Base-by-base conservation (phyloP, 768 basidiomycete species). In the Holtermannia corniformis region DNA sequence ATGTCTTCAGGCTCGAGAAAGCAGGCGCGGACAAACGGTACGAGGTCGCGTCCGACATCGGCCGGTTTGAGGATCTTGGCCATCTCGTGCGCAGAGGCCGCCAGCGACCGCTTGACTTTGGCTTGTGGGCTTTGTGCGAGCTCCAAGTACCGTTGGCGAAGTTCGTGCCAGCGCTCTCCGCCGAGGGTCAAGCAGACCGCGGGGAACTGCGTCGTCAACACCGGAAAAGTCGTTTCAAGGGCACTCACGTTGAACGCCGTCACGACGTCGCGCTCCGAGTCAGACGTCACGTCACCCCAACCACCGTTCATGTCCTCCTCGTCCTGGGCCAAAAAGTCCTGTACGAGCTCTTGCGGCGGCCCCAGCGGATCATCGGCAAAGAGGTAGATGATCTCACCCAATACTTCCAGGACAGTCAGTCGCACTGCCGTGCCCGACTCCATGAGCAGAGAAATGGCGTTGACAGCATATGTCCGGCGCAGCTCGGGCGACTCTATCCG, bases 171-270 rank as follows among this genome's bases (percentile, higher is more conserved):
- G 43, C 86, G 79, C 1, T 73, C 72, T 12, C 75, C 74, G 3
- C 93, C 93, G 23, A 95, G 76, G 0, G 90, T 86, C 4, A 90
- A 77, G 3, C 83, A 81, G 5, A 96, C 86, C 4, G 90, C 92
- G 21, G 93, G 93, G 65, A 86, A 86, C 73, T 95, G 87, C 4
- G 37, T 14, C 19, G 46, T 40, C 20, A 50, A n/a, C n/a, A n/a
- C n/a, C n/a, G n/a, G n/a, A n/a, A n/a, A n/a, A n/a, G n/a, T n/a
- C n/a, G n/a, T n/a, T n/a, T n/a, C n/a, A n/a, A n/a, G n/a, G n/a
- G n/a, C n/a, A 68, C 72, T 61, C 53, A 73, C 72, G 54, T 74
- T 74, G 61, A 71, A 74, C 32, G 63, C 62, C 12, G 67, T 65
- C 3, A 74, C 64, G 4, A 70, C 56, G 26, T 71, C 70, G 59